Evolutionary conservation across 1,139 yeast species (phyloP).

Genomic region (Geotrichum candidum): DNA sequence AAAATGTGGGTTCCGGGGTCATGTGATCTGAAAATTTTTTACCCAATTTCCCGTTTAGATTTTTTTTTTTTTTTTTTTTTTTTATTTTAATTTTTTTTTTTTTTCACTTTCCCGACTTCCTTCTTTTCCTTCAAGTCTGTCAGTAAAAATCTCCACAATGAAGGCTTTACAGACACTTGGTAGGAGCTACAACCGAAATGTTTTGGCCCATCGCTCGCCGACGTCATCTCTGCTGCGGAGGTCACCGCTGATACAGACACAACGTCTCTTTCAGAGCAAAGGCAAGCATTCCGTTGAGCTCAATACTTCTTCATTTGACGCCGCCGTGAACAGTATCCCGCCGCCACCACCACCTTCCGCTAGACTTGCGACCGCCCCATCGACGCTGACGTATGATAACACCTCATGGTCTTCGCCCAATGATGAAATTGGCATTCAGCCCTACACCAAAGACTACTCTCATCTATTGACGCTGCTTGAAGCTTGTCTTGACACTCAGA

Average conservation of each 20-base stretch:
- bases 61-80: slow-evolving; percentile 4
- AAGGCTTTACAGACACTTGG: slow-evolving; percentile 8
- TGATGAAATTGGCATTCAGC: slow-evolving; percentile 30
- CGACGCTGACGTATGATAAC: slow-evolving; percentile 2
- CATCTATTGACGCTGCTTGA: slow-evolving; percentile 75
- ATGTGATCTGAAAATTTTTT: neutral
- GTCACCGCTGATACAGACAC: neutral
- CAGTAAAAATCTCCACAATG: neutral
- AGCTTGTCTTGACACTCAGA: slow-evolving; percentile 66
- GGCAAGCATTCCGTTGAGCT: neutral
- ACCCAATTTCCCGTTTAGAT: neutral
- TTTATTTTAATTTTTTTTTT: slow-evolving; percentile 8
- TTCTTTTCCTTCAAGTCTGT: neutral
- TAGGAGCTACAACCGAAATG: neutral
- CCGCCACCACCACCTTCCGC: slow-evolving; percentile 1
- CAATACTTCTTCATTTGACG: neutral
- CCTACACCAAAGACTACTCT: slow-evolving; percentile 43
- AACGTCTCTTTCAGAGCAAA: neutral
- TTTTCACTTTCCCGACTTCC: neutral
- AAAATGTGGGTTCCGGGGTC: neutral
- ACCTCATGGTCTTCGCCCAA: slow-evolving; percentile 35
- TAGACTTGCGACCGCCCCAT: neutral
- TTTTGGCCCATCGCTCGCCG: neutral
- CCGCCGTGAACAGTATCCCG: neutral
- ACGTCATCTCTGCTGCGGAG: neutral